phyloP scores from a whole-genome alignment of 352 stramenopile genomes.

The Pythium biforme region DNA sequence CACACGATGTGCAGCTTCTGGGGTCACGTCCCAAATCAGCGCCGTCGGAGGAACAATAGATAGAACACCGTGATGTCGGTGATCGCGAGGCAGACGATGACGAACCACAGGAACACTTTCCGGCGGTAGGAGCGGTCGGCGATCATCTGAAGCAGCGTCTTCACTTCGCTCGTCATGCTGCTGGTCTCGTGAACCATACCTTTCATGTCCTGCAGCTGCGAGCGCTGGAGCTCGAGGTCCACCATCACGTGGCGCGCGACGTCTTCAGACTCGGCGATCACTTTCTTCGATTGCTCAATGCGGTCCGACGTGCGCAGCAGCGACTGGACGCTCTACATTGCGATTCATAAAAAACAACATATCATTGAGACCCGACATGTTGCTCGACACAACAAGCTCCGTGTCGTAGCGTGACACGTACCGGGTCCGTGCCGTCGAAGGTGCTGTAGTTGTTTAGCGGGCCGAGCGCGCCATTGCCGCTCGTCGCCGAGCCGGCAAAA shows the following conservation, averaged over 20 bases:
- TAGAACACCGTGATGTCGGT: conserved; percentile 82
- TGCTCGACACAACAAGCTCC: too few species aligned
- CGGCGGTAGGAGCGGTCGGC: conserved; percentile 66
- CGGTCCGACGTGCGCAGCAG: conserved; percentile 72
- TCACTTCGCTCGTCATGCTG: conserved; percentile 64
- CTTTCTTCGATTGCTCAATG: conserved; percentile 67
- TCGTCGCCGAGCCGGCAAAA: conserved; percentile 30
- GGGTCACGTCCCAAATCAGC: neutral
- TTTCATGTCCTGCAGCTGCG: conserved; percentile 80
- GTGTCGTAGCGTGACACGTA: too few species aligned
- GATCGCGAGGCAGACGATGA: conserved; percentile 63
- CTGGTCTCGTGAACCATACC: conserved; percentile 74
- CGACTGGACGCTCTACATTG: conserved; percentile 56
- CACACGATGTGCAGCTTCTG: neutral
- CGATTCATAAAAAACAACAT: too few species aligned
- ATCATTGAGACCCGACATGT: too few species aligned
- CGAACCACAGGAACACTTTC: conserved; percentile 65
- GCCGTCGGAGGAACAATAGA: conserved; percentile 74
- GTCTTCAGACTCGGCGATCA: conserved; percentile 63
- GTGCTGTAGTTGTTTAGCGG: conserved; percentile 71
- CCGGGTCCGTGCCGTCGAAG: conserved; percentile 53
- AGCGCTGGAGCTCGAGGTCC: conserved; percentile 76
- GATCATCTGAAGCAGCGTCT: conserved; percentile 66
- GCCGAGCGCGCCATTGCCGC: conserved; percentile 25
- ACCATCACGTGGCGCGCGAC: conserved; percentile 71